Percentiles rank a stretch among this genome's conserved stretches.
phyloP scores from a whole-genome alignment of 352 stramenopile species.

The Blastocystis sp. region DNA sequence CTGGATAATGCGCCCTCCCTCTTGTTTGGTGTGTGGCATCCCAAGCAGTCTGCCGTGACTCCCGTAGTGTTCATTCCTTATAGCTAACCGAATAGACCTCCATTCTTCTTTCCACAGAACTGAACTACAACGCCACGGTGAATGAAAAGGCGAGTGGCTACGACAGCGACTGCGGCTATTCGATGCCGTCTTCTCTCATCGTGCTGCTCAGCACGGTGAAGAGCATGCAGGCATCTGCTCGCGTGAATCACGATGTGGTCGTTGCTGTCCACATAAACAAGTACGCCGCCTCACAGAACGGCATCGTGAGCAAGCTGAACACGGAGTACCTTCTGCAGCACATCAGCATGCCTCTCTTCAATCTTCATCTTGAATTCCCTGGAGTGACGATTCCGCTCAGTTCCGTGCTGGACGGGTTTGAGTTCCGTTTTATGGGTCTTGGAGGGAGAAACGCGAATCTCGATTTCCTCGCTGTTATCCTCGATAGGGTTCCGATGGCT shows the following conservation, averaged over 20 bases:
- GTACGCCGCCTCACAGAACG: constrained; percentile 8
- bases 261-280: constrained; percentile 54
- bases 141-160: constrained; percentile 20
- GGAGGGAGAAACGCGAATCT: constrained; percentile 17
- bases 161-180: constrained; percentile 23
- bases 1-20: constrained; percentile 19
- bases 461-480: constrained; percentile 43
- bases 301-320: background rate
- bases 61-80: constrained; percentile 17
- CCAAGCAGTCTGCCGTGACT: background rate
- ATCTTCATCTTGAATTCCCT: constrained; percentile 14
- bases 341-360: constrained; percentile 33
- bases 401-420: constrained; percentile 6
- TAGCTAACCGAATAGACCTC: constrained; percentile 22
- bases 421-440: background rate
- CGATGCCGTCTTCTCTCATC: constrained; percentile 13
- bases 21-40: constrained; percentile 37
- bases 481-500: constrained; percentile 14
- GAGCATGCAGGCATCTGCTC: background rate
- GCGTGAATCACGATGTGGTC: constrained; percentile 25
- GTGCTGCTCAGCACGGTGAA: background rate
- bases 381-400: constrained; percentile 9
- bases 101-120: constrained; percentile 52
- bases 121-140: constrained; percentile 39
- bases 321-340: background rate